These are phyloP conservation scores for Kernera saxatilis DNA, from an alignment of 345 rosid species.

Conservation along the genomic window DNA sequence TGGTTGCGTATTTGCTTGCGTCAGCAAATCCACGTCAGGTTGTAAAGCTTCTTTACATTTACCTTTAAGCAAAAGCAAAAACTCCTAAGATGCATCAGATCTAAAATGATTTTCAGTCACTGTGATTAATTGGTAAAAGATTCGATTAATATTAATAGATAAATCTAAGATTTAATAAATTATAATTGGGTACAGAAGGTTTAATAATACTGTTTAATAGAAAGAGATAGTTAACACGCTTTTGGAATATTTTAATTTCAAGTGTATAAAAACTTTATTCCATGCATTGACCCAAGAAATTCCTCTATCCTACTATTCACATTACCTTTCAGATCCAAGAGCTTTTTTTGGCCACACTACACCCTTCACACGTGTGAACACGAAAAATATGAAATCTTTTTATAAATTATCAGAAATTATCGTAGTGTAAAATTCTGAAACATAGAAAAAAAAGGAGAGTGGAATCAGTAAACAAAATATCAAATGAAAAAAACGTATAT, in stretches of 20 bases:
- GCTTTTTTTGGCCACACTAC: background rate
- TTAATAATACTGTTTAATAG: background rate
- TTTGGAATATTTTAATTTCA: slow-evolving; percentile 15
- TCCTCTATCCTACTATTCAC: background rate
- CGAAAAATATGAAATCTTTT: too few species aligned
- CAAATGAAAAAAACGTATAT: too few species aligned
- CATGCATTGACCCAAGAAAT: slow-evolving; percentile 24
- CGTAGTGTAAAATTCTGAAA: too few species aligned
- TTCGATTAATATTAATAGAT: background rate
- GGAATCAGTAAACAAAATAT: too few species aligned
- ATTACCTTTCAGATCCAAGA: slow-evolving; percentile 4
- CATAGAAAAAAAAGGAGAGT: too few species aligned
- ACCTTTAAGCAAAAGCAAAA: slow-evolving; percentile 27
- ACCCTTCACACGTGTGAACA: background rate
- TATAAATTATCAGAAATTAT: too few species aligned
- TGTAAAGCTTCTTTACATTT: background rate
- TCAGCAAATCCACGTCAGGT: slow-evolving; percentile 21
- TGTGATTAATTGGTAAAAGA: slow-evolving; percentile 9
- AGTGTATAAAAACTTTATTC: slow-evolving; percentile 14
- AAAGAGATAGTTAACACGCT: background rate
- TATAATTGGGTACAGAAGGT: background rate
- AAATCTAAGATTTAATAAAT: background rate
- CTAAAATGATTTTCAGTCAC: background rate
- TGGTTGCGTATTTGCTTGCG: slow-evolving; percentile 24
- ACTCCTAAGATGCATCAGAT: slow-evolving; percentile 5